phyloP scores from a whole-genome alignment of 257 asterid species.

The Nicotiana knightiana region DNA sequence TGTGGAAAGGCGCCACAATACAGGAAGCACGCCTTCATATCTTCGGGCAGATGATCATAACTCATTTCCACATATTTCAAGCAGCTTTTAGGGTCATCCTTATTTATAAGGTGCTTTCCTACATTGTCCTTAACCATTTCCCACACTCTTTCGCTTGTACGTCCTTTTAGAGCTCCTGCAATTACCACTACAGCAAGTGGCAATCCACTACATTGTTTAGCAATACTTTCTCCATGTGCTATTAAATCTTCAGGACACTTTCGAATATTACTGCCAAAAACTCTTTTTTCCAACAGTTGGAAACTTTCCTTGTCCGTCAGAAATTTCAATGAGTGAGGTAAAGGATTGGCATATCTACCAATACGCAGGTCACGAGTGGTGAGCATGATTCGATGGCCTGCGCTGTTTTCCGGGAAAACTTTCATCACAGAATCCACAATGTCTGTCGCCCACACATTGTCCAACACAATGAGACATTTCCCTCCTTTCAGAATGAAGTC shows the following conservation, averaged over 20 bases:
- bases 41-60: too few species aligned
- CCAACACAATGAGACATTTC: constrained; percentile 30
- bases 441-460: constrained; percentile 25
- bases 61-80: too few species aligned
- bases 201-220: constrained; percentile 22
- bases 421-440: constrained; percentile 30
- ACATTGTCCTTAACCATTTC: constrained; percentile 19
- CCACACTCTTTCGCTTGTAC: neutral
- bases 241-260: constrained; percentile 17
- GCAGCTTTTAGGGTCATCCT: too few species aligned
- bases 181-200: constrained; percentile 48
- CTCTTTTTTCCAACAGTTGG: constrained; percentile 28
- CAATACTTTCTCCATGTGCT: constrained; percentile 10
- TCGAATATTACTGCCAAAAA: constrained; percentile 13
- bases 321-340: constrained; percentile 25
- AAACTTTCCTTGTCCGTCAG: constrained; percentile 20
- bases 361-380: constrained; percentile 25
- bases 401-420: too few species aligned
- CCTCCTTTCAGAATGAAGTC: neutral
- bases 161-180: constrained; percentile 33
- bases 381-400: constrained; percentile 12
- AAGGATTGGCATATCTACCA: constrained; percentile 15
- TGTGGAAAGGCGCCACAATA: too few species aligned
- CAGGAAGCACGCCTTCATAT: too few species aligned
- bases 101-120: neutral